Conservation (phyloP, 768 basidiomycete genomes). For the Rhodotorula sphaerocarpa region DNA sequence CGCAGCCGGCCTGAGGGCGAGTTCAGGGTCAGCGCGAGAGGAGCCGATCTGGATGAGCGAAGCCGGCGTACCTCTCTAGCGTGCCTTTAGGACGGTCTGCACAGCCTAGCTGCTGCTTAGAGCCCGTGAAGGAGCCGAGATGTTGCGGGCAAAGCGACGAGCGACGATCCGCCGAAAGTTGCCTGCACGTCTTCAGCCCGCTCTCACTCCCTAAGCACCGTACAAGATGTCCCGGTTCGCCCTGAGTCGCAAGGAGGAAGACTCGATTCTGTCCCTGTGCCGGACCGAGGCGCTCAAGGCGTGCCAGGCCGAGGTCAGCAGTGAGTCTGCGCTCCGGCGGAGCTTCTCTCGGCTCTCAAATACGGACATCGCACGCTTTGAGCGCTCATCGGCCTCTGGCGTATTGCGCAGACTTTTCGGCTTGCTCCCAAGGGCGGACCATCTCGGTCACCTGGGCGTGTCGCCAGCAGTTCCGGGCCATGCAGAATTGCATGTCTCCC, state of each 20-base stretch:
- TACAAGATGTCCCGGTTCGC: slow-evolving; percentile 24
- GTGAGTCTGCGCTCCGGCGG: not conserved
- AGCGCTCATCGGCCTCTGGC: too few species aligned
- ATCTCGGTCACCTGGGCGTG: slow-evolving; percentile 32
- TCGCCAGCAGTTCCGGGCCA: slow-evolving; percentile 27
- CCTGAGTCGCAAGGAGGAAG: slow-evolving; percentile 31
- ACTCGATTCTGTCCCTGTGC: slow-evolving; percentile 20
- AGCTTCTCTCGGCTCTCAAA: not conserved
- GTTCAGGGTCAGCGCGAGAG: not conserved
- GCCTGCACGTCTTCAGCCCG: not conserved
- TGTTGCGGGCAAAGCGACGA: too few species aligned
- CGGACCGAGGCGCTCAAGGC: slow-evolving; percentile 13
- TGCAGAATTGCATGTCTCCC: slow-evolving; percentile 33
- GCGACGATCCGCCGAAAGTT: not conserved
- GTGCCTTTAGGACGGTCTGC: too few species aligned
- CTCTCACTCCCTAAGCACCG: not conserved
- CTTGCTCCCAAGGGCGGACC: slow-evolving; percentile 30
- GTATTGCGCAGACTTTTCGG: slow-evolving; percentile 16
- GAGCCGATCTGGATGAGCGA: too few species aligned
- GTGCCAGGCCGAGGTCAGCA: slow-evolving; percentile 19
- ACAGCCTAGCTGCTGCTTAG: too few species aligned
- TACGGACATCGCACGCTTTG: not conserved
- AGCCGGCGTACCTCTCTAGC: too few species aligned
- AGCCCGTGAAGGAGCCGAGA: not conserved
- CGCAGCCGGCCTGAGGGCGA: not conserved